Conservation (phyloP, 2,329 filamentous ascomycete genomes). For the Cercospora zeina region DNA sequence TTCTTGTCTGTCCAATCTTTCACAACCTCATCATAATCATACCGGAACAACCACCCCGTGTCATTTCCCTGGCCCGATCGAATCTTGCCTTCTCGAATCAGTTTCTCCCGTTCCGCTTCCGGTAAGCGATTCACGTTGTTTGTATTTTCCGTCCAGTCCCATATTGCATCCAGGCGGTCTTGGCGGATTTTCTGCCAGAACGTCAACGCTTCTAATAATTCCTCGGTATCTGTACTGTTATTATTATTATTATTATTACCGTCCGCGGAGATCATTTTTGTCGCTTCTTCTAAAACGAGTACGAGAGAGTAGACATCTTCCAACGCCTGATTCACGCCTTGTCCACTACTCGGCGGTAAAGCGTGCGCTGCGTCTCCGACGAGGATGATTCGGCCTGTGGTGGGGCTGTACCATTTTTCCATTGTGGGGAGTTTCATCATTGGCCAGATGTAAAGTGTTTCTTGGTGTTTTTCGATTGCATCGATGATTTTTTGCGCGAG, state of each 20-base stretch:
- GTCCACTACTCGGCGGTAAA: conserved; percentile 55
- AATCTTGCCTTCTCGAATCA: conserved; percentile 27
- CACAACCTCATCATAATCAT: conserved; percentile 25
- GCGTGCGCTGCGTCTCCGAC: conserved; percentile 61
- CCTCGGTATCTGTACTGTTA: not conserved
- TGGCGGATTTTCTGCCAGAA: conserved; percentile 34
- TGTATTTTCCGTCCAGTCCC: conserved; percentile 28
- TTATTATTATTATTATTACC: too few species aligned
- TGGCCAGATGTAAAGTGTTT: conserved; percentile 34
- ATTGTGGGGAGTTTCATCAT: conserved; percentile 42
- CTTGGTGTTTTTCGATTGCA: conserved; percentile 22
- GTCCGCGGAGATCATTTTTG: too few species aligned
- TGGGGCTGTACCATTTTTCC: conserved; percentile 47
- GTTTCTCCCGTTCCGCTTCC: conserved; percentile 29
- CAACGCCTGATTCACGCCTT: conserved; percentile 58
- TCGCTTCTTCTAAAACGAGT: conserved; percentile 39
- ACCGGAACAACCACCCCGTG: conserved; percentile 27
- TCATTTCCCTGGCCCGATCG: conserved; percentile 26
- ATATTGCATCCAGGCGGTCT: conserved; percentile 29
- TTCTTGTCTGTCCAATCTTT: conserved; percentile 18
- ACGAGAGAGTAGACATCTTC: conserved; percentile 56
- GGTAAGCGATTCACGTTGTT: conserved; percentile 30
- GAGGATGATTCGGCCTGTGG: conserved; percentile 51
- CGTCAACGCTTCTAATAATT: conserved; percentile 21
- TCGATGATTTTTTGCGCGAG: conserved; percentile 33